Conservation (phyloP, 169 alveolate genomes). For the Miamiensis avidus region DNA sequence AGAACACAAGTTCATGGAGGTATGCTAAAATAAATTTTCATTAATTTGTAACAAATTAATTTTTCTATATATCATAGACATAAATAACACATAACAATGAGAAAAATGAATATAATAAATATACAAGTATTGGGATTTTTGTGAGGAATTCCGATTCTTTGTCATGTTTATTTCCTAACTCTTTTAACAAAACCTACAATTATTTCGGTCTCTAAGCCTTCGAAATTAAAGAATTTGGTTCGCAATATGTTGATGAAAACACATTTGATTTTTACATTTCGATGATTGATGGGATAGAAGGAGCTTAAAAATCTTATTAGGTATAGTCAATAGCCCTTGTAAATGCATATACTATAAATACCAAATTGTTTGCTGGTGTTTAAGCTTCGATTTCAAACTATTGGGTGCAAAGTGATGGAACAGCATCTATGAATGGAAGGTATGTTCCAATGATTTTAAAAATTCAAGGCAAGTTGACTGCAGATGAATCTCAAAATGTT, state of each 20-base stretch:
- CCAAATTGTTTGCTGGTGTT: background rate
- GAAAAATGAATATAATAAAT: background rate
- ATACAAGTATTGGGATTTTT: background rate
- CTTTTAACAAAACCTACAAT: background rate
- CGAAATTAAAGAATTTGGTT: background rate
- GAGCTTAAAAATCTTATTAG: background rate
- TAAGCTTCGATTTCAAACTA: background rate
- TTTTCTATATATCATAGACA: background rate
- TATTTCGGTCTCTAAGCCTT: background rate
- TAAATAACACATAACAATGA: background rate
- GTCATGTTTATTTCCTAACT: background rate
- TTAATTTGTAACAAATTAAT: too few species aligned
- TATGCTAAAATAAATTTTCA: too few species aligned
- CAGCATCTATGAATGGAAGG: background rate
- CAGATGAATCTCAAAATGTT: background rate
- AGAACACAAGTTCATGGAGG: background rate
- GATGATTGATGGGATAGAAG: background rate
- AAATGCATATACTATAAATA: background rate
- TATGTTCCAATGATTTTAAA: background rate
- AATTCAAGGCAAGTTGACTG: background rate
- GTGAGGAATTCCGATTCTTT: background rate
- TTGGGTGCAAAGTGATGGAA: background rate
- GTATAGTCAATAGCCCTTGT: background rate
- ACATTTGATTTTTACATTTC: background rate
- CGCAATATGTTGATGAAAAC: background rate